Percentiles rank a stretch among this genome's conserved stretches.
Evolutionary conservation across 495 filamentous ascomycete genomes (phyloP).

Genomic region (Aspergillus heteromorphus): DNA sequence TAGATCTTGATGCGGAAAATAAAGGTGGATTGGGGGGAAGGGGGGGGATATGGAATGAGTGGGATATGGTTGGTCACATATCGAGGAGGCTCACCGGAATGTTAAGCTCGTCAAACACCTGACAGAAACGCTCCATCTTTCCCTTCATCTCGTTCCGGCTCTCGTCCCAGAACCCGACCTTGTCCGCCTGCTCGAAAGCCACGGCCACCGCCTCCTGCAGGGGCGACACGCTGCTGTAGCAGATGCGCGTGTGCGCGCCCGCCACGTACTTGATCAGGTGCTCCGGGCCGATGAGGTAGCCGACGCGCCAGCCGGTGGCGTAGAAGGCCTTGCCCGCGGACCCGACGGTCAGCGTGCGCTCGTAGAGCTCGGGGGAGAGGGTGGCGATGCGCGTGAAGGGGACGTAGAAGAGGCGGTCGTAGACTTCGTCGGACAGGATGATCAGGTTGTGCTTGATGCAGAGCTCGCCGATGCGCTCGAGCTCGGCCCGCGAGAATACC

Average conservation of each 20-base stretch:
- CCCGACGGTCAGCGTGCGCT: constrained; percentile 85
- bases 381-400: constrained; percentile 91
- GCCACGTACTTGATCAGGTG: constrained; percentile 88
- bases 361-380: constrained; percentile 78
- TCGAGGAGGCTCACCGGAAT: constrained; percentile 54
- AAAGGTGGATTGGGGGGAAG: neutral
- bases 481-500: constrained; percentile 78
- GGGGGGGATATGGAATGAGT: too few species aligned
- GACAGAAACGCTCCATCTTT: constrained; percentile 86
- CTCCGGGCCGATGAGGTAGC: constrained; percentile 86
- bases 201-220: constrained; percentile 95
- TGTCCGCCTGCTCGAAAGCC: constrained; percentile 86
- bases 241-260: constrained; percentile 92
- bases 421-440: constrained; percentile 93
- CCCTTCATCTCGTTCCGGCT: constrained; percentile 76
- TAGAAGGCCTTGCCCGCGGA: constrained; percentile 98
- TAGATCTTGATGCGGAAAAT: too few species aligned
- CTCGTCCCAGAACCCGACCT: constrained; percentile 82
- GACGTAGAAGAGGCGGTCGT: constrained; percentile 90
- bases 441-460: constrained; percentile 91
- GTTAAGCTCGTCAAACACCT: constrained; percentile 81
- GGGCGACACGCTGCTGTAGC: constrained; percentile 88
- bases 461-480: constrained; percentile 81
- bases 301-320: constrained; percentile 93
- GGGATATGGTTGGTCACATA: too few species aligned